phyloP scores from a whole-genome alignment of 169 alveolate genomes.

The Neospora caninum region DNA sequence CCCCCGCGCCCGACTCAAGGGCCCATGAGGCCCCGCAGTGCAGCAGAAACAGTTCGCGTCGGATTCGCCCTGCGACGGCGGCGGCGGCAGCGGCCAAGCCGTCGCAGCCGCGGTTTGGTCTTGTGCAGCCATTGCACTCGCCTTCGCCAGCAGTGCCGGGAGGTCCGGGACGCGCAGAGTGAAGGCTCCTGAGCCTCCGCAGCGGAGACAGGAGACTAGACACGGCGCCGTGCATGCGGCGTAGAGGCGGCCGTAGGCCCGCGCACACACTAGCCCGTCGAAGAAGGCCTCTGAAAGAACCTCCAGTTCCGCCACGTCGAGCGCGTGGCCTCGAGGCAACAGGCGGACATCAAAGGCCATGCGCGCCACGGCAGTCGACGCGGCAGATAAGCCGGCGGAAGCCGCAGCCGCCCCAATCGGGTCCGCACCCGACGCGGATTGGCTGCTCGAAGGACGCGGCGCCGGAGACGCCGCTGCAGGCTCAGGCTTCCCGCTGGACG shows the following conservation, averaged over 20 bases:
- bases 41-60: not conserved
- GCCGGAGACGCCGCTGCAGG: not conserved
- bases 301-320: conserved; percentile 19
- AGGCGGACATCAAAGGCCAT: conserved; percentile 65
- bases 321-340: conserved; percentile 60
- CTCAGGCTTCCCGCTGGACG: no score
- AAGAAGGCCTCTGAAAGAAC: conserved; percentile 58
- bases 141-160: conserved; percentile 12
- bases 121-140: not conserved
- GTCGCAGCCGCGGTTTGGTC: conserved; percentile 25
- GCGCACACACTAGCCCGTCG: conserved; percentile 31
- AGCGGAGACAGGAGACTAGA: conserved; percentile 23
- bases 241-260: conserved; percentile 33
- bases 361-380: conserved; percentile 42
- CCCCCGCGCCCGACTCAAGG: not conserved
- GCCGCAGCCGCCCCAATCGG: not conserved
- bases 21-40: not conserved
- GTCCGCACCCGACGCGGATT: not conserved
- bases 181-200: conserved; percentile 26
- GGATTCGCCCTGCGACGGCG: not conserved
- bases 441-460: not conserved
- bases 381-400: conserved; percentile 22
- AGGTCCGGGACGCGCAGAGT: conserved; percentile 26
- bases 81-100: conserved; percentile 12
- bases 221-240: conserved; percentile 29